Conservation (phyloP, 2,329 filamentous ascomycete species). For the Fonsecaea erecta region DNA sequence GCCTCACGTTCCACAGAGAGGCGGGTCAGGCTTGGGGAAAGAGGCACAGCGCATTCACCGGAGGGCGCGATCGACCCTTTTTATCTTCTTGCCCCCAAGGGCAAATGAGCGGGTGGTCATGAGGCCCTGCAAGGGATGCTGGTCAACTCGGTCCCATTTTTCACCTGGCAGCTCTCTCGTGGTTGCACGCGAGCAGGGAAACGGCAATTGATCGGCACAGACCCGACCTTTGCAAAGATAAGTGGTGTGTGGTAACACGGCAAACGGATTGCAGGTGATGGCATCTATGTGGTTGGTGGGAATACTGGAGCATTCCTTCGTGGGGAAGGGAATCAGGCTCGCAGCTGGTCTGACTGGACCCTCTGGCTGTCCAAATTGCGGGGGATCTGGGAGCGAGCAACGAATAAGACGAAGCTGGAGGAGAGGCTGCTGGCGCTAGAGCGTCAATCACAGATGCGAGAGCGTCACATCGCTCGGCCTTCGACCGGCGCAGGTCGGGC, state of each 20-base stretch:
- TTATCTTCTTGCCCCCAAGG: conserved; percentile 11
- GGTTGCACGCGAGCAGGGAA: conserved; percentile 4
- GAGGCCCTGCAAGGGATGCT: conserved; percentile 10
- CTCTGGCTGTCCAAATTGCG: conserved; percentile 4
- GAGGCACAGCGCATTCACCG: neutral
- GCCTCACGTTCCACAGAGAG: neutral
- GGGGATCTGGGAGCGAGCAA: conserved; percentile 6
- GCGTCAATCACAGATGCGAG: conserved; percentile 4
- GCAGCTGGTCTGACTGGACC: neutral
- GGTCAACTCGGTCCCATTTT: neutral
- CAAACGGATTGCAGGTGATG: neutral
- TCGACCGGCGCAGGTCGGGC: conserved; percentile 8
- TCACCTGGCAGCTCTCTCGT: neutral
- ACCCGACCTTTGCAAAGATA: neutral
- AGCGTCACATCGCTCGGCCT: conserved; percentile 27
- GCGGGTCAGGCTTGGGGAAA: neutral
- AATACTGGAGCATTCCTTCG: neutral
- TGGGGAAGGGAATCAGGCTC: neutral
- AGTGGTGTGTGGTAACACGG: conserved; percentile 8
- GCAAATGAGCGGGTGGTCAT: conserved; percentile 14
- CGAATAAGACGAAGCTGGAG: conserved; percentile 24
- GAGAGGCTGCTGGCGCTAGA: neutral
- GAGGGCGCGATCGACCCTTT: conserved; percentile 11
- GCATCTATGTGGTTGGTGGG: conserved; percentile 6
- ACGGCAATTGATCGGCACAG: conserved; percentile 20